Evolutionary conservation across 495 filamentous ascomycete genomes (phyloP).

Genomic region (Peziza echinospora): DNA sequence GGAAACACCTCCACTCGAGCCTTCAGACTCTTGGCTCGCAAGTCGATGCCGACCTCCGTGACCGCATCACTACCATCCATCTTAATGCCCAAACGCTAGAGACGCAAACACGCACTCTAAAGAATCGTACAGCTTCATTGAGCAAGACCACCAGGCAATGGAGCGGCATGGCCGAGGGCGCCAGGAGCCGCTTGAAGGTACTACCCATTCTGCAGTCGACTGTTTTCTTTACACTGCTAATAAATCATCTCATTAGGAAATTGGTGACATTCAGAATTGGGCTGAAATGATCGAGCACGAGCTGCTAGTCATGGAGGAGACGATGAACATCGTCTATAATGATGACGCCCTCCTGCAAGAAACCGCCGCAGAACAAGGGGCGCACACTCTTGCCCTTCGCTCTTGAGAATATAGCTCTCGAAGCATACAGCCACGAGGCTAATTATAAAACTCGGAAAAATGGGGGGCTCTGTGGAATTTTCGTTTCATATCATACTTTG

Average conservation of each 20-base stretch:
- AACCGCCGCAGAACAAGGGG: too few species aligned
- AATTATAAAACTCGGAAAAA: too few species aligned
- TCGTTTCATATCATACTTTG: too few species aligned
- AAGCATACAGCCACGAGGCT: too few species aligned
- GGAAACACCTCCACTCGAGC: conserved; percentile 12
- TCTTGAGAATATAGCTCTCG: too few species aligned
- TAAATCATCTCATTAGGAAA: conserved; percentile 32
- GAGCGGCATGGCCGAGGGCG: conserved; percentile 43
- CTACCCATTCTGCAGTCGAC: conserved; percentile 4
- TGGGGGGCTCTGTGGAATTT: too few species aligned
- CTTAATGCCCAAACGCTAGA: conserved; percentile 44
- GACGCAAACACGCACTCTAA: conserved; percentile 50
- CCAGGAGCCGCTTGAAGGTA: conserved; percentile 47
- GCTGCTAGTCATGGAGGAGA: conserved; percentile 72
- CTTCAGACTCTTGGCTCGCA: conserved; percentile 32
- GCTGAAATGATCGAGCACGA: conserved; percentile 89
- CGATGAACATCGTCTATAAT: conserved; percentile 40
- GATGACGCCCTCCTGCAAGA: conserved; percentile 15
- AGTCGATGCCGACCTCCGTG: conserved; percentile 45
- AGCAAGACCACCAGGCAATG: conserved; percentile 49
- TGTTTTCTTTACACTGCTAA: too few species aligned
- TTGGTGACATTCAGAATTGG: conserved; percentile 96
- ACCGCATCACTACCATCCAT: conserved; percentile 57
- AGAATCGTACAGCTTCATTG: conserved; percentile 40
- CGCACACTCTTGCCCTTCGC: too few species aligned